phyloP scores from a whole-genome alignment of 805 yeast genomes.

The Helenozyma rhizophorensis region DNA sequence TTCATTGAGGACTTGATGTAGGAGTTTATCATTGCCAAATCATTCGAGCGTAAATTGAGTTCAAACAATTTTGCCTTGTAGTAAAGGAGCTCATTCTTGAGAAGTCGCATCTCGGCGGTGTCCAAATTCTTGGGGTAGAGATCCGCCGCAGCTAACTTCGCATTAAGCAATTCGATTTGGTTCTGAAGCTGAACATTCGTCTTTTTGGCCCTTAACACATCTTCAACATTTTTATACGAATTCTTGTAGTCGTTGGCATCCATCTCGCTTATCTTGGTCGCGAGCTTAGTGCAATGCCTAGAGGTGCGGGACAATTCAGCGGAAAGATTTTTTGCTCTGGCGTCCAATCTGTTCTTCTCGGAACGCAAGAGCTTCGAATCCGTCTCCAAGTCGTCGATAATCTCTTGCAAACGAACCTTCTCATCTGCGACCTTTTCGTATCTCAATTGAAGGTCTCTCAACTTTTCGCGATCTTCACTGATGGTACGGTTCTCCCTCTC shows the following conservation, averaged over 20 bases:
- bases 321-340: slow-evolving; percentile 21
- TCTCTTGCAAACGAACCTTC: slow-evolving; percentile 19
- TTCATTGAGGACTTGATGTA: slow-evolving; percentile 26
- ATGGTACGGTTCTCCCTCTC: slow-evolving; percentile 1
- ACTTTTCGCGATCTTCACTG: slow-evolving; percentile 4
- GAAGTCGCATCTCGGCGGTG: slow-evolving; percentile 11
- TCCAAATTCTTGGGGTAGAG: slow-evolving; percentile 11
- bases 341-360: slow-evolving; percentile 30
- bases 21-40: slow-evolving; percentile 31
- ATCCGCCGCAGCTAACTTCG: slow-evolving; percentile 19
- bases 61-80: slow-evolving; percentile 47
- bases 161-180: slow-evolving; percentile 27
- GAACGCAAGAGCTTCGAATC: slow-evolving; percentile 22
- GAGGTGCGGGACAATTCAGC: slow-evolving; percentile 28
- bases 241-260: slow-evolving; percentile 7
- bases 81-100: slow-evolving; percentile 40
- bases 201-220: slow-evolving; percentile 4
- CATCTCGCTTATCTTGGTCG: slow-evolving; percentile 22
- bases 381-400: slow-evolving; percentile 25
- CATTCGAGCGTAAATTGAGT: slow-evolving; percentile 30
- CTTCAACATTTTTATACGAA: slow-evolving; percentile 5
- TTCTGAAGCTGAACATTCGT: slow-evolving; percentile 19
- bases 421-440: slow-evolving; percentile 7
- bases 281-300: slow-evolving; percentile 27
- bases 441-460: slow-evolving; percentile 9